Evolutionary conservation across 108 stramenopile species (phyloP), one percentile per base, ranked within the genome.

Genomic region (Nitzschia putrida): DNA sequence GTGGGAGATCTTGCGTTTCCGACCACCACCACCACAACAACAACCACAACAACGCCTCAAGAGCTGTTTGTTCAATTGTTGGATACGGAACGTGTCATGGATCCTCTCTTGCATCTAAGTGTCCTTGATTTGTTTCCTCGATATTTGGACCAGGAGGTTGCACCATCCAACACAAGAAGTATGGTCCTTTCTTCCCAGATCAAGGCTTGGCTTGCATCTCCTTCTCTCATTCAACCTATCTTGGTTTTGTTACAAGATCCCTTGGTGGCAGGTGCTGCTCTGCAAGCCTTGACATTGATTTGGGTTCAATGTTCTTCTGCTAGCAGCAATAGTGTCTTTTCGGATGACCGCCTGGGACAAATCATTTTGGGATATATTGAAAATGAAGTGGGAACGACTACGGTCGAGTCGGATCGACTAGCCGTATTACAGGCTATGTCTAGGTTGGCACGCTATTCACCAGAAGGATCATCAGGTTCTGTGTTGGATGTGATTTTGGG

Each of bases 21-120:
- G 0, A 10, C 18, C 7, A 22, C 21, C 21, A 44, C 43, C 26
- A 3, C 25, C 0, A 11, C 41, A 21, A 34, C 40, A 0, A n/a
- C 39, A 3, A 42, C 64, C 34, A 25, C 21, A 8, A 22, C 25
- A 11, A 20, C 7, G 44, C 42, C 42, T 14, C 12, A 45, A 14
- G 51, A 16, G 11, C 14, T 74, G n/a, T 51, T 66, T 24, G 8
- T 24, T 13, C 16, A 44, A 47, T 53, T 75, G 66, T 16, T 75
- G 9, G 37, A 51, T 25, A 26, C 64, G 24, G 74, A 75, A 64
- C 66, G 60, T 8, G 41, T 68, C 4, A 13, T 25, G 41, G 74
- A 75, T 75, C 74, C 74, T n/a, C 53, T 75, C 1, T 21, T 42
- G 41, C 74, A 75, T 68, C 22, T 75, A 16, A 59, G 47, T 13